Base-by-base conservation (phyloP, 2,329 filamentous ascomycete species). In the Cladosporium velox region DNA sequence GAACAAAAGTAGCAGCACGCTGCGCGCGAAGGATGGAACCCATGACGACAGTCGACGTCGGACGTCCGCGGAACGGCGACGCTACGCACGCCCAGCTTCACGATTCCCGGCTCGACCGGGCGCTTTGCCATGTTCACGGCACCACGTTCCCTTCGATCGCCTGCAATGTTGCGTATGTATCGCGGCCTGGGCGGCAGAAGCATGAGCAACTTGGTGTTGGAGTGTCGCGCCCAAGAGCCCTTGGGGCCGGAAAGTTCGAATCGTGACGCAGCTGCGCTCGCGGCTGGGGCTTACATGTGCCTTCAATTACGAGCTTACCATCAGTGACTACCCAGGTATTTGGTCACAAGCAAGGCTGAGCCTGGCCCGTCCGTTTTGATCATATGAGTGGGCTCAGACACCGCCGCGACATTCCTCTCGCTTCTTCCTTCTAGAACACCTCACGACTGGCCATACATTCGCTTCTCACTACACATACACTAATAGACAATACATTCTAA, bases 51-150 rank as follows among this genome's bases (percentile, higher is more conserved):
- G 52, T n/a, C 28, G 32, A 55, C 28, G 18, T 30, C 52, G 52
- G 52, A 32, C 52, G 28, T 34, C 52, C 52, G 52, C 52, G 52
- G 52, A 55, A 55, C 52, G 52, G 52, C 28, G 34, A 55, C 26
- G 10, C 28, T 55, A 55, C 52, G 52, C 52, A 55, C 52, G 52
- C 52, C 52, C 52, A 55, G 52, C 28, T 55, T 55, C 18, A 18
- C 52, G 52, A 55, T 55, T 55, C 28, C 52, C 41, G 41, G 41
- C 41, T 47, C 41, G 41, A 47, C 41, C 52, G 32, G 28, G 18
- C 52, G 52, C n/a, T 47, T 47, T 55, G 52, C 52, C 52, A 55
- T 55, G 52, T 18, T 55, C n/a, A 21, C 52, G 7, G 52, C 52
- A 34, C 2, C 30, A 15, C 18, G 11, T 55, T 21, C 8, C 52